Base-by-base conservation (phyloP, 2,329 filamentous ascomycete genomes). In the Gnomoniopsis smithogilvyi region DNA sequence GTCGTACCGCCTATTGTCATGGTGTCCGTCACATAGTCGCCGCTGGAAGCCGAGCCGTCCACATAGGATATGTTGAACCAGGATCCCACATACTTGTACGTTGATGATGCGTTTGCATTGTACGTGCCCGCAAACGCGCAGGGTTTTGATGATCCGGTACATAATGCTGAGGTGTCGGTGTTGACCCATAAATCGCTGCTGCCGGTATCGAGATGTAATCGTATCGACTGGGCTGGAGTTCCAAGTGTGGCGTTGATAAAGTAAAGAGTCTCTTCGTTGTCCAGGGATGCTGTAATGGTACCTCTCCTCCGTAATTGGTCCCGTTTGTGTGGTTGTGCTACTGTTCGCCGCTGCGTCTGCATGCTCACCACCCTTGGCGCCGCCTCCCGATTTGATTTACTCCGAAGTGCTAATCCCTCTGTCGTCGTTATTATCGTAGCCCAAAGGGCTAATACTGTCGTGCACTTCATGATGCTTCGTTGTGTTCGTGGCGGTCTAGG, bases 51-150 rank as follows among this genome's bases (percentile, higher is more conserved):
- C 0, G 90, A 90, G 49, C 90, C 90, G 73, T 96, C 92, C 45
- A 90, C 88, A 65, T 96, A 96, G 1, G 87, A 86, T 64, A 96
- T 96, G 74, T 94, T 93, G 77, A 97, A 96, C 61, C 86, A 80
- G 68, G 83, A 86, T 63, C 86, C 87, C 56, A 96, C 73, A 69
- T 87, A 92, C 36, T 80, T 68, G 72, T 93, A 94, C 2, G 91
- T 90, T 2, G 89, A 91, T 0, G 92, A 96, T 1, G 78, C 73
- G 69, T 90, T 88, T 45, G 89, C 81, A 47, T 75, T 71, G 72
- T 92, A 96, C 1, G 85, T 85, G 15, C 90, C 91, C 1, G 84
- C 81, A 19, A 73, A 74, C 6, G 72, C 67, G 68, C 91, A 95
- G 1, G 81, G 80, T 15, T 78, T 68, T 1, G 71, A 70, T 1